Evolutionary conservation across 2,329 filamentous ascomycete genomes (phyloP).

Genomic region (Alternaria dauci): DNA sequence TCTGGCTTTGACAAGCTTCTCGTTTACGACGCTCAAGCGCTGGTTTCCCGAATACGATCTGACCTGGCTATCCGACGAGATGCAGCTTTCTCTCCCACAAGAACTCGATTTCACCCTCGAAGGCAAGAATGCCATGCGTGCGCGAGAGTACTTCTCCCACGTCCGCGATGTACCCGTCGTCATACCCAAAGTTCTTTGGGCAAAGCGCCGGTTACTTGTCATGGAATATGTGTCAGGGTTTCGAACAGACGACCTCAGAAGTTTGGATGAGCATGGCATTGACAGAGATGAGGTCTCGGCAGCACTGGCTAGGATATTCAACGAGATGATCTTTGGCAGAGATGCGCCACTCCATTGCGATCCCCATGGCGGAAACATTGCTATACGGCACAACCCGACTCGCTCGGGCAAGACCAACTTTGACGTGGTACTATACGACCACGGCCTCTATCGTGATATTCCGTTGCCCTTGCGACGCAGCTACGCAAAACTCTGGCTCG

Average conservation of each 20-base stretch:
- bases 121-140: slow-evolving; percentile 81
- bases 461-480: slow-evolving; percentile 78
- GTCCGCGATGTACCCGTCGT: slow-evolving; percentile 81
- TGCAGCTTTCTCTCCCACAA: slow-evolving; percentile 88
- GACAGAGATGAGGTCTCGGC: slow-evolving; percentile 96
- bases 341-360: slow-evolving; percentile 93
- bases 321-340: slow-evolving; percentile 98
- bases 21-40: slow-evolving; percentile 85
- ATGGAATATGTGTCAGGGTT: slow-evolving; percentile 93
- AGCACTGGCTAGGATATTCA: slow-evolving; percentile 89
- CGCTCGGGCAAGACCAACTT: slow-evolving; percentile 75
- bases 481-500: slow-evolving; percentile 97
- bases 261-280: slow-evolving; percentile 84
- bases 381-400: slow-evolving; percentile 78
- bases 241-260: slow-evolving; percentile 87
- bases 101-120: slow-evolving; percentile 91
- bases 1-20: slow-evolving; percentile 83
- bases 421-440: slow-evolving; percentile 95
- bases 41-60: slow-evolving; percentile 99
- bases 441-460: slow-evolving; percentile 95
- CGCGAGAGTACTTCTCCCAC: slow-evolving; percentile 80
- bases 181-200: slow-evolving; percentile 89
- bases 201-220: slow-evolving; percentile 85
- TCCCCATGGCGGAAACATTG: slow-evolving; percentile 94
- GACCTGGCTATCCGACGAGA: slow-evolving; percentile 92